Evolutionary conservation across 192 early-diverging fungal species (phyloP), one percentile per base, ranked within the genome.

Genomic region (Chytriomyces confervae): DNA sequence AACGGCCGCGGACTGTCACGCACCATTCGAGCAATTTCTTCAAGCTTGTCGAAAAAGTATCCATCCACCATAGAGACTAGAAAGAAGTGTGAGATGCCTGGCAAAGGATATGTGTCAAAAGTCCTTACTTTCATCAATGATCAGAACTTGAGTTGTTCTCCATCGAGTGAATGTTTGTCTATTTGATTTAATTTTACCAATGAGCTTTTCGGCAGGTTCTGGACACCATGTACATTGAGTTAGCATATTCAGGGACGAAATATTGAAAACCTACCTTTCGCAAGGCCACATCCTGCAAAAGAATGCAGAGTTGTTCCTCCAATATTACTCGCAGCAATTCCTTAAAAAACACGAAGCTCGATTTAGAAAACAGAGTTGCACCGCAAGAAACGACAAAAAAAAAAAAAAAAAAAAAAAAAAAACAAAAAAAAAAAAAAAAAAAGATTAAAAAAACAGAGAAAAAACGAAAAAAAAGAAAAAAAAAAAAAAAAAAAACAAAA

Each of bases 291-390:
- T 44, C 85, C 90, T 18, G 88, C 83, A 80, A 89, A 91, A 0
- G 83, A 83, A 68, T 91, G 90, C 44, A 91, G 74, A 1, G 90
- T 91, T 4, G 66, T 80, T 36, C 90, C 90, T 18, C 83, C 82
- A 73, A 91, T 90, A 71, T 89, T 89, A 53, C 82, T 84, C 0
- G 90, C 90, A 0, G 90, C 90, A 23, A 91, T 86, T 0, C 90
- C 90, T 16, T 86, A 87, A 0, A 27, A 84, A 46, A 7, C 18
- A 29, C 43, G 48, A 7, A 60, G 36, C 36, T 36, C 2, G 29
- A 36, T 36, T 36, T 36, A 36, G 36, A 36, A 36, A 36, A 36
- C 36, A 36, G 36, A 36, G 36, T 36, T 36, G 36, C 36, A 36
- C 36, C 36, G 36, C 36, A 36, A 69, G 5, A 60, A 45, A 16